phyloP scores from a whole-genome alignment of 768 basidiomycete genomes.

The Lentinula guzmanii region DNA sequence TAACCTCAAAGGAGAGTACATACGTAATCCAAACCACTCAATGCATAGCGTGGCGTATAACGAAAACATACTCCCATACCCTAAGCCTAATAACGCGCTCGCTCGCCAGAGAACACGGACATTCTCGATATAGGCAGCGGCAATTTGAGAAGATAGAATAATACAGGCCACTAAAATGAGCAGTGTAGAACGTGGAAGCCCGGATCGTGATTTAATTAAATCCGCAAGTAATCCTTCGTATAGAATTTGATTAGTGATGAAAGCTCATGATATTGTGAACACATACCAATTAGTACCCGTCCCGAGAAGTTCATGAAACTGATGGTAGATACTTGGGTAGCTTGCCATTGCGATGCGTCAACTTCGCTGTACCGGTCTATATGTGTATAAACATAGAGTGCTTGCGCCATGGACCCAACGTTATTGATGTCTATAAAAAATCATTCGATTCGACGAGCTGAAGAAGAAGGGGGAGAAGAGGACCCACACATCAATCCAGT shows the following conservation, averaged over 20 bases:
- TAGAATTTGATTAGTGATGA: neutral
- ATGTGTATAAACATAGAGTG: slow-evolving; percentile 55
- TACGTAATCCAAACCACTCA: slow-evolving; percentile 88
- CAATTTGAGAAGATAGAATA: slow-evolving; percentile 70
- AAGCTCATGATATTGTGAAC: neutral
- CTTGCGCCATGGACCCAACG: slow-evolving; percentile 74
- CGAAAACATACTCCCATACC: slow-evolving; percentile 71
- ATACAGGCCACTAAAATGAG: slow-evolving; percentile 59
- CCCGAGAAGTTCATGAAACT: slow-evolving; percentile 80
- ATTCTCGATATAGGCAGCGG: slow-evolving; percentile 47
- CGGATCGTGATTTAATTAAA: slow-evolving; percentile 47
- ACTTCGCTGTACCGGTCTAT: slow-evolving; percentile 54
- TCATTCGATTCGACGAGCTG: neutral
- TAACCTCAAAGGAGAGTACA: slow-evolving; percentile 21
- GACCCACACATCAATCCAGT: slow-evolving; percentile 78
- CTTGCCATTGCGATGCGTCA: slow-evolving; percentile 70
- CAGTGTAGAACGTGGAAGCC: slow-evolving; percentile 62
- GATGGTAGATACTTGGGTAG: slow-evolving; percentile 77
- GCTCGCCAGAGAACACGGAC: slow-evolving; percentile 66
- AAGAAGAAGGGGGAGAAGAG: slow-evolving; percentile 6
- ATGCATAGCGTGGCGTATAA: slow-evolving; percentile 70
- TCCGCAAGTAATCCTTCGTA: slow-evolving; percentile 63
- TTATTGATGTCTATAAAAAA: slow-evolving; percentile 68
- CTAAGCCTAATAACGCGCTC: slow-evolving; percentile 47
- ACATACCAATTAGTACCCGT: slow-evolving; percentile 66